Evolutionary conservation across 108 stramenopile species (phyloP), one percentile per base, ranked within the genome.

Genomic region (Nannochloropsis salina): DNA sequence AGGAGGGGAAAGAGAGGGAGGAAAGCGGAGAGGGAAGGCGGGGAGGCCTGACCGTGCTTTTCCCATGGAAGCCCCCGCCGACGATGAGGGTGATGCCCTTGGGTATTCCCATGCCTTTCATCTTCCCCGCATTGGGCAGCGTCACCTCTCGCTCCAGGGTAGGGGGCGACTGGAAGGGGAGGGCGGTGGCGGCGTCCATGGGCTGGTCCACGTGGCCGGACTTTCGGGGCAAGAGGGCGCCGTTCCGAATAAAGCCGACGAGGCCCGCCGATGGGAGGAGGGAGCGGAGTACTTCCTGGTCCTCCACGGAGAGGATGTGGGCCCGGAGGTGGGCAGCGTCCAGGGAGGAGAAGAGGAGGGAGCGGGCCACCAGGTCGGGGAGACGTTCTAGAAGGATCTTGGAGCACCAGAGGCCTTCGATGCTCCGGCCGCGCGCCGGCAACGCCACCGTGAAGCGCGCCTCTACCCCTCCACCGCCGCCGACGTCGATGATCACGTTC

Each of bases 51-150:
- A 96, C 88, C 0, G 98, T 98, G 74, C 94, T 94, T 91, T 98
- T 98, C 80, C 98, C 98, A 89, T 98, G 98, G 91, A 97, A 98
- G 21, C 98, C 98, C n/a, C 98, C 98, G 9, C 98, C 98, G 83
- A 95, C 95, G 86, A 98, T 96, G 40, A 97, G 92, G 4, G 96
- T 95, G 45, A 98, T 93, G 8, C 98, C 98, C 82, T 92, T 92
- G 40, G 93, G 93, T 51, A 98, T 93, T 12, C 95, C 96, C 93
- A 98, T 96, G 9, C 98, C 98, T 21, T 85, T 89, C 42, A 98
- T 90, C 10, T 22, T 44, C 31, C 90, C 89, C 12, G 45, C 22
- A 43, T 87, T 88, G 9, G 89, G 89, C 43, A 89, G 85, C 40
- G 85, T 31, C 44, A 86, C 82, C 42, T 82, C 83, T 82, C 42